Evolutionary conservation across 2,329 filamentous ascomycete genomes (phyloP), one percentile per base, ranked within the genome.

Genomic region (Penicillium sp.): DNA sequence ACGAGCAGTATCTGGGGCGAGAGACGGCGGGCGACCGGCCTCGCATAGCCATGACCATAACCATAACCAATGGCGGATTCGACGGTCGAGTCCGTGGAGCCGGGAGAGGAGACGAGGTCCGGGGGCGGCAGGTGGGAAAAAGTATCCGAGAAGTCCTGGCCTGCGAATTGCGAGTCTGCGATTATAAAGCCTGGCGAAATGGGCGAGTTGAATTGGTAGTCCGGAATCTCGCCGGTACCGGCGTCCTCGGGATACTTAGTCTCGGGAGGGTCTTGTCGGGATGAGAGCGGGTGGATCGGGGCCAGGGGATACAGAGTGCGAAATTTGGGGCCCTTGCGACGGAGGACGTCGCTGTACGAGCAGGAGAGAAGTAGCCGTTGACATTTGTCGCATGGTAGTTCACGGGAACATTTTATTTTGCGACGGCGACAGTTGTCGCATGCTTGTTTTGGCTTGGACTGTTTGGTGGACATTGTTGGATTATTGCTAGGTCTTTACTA

Each of bases 351-450:
- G 52, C 68, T 72, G 53, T 75, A 75, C n/a, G 72, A 72, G 50
- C 72, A 75, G 9, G 68, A 71, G 18, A 75, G 62, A 18, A 75
- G 63, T 23, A 74, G 60, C 3, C 68, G 65, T 38, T 69, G 65
- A 42, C 72, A 75, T 57, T 73, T 76, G 47, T 77, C 72, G 60
- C 75, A 77, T 3, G 74, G 75, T 15, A 63, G 65, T 60, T 67
- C 72, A 63, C 68, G 70, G 44, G 67, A 68, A 54, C 75, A 77
- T 65, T 74, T 77, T 52, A 77, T 73, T 54, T 77, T 77, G 45
- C 74, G 71, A 16, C 68, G 65, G 31, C 74, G 69, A 63, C 75
- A 77, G 51, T 74, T 74, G 51, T 75, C 72, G 55, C 72, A 75
- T 44, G 72, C 71, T 59, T 75, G 72, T 54, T 73, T 74, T 25